Evolutionary conservation across 164 flowering plant species (phyloP), one percentile per base, ranked within the genome.

Genomic region (Euptelea pleiosperma): DNA sequence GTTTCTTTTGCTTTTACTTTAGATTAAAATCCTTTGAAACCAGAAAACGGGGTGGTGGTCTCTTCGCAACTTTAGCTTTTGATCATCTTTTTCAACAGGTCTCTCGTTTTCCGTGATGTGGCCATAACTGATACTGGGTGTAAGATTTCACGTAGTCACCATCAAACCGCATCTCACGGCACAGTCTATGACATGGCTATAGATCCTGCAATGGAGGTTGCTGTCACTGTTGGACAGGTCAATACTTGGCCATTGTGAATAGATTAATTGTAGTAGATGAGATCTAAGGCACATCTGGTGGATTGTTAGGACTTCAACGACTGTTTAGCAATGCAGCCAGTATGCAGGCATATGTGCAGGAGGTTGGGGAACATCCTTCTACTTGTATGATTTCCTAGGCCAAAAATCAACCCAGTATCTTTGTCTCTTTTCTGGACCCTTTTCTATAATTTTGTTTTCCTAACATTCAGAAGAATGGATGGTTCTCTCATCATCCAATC

Each of bases 171-270:
- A 43, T 78, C 83, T 48, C 52, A 63, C 61, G 95, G 87, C 48
- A 75, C 78, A 34, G 69, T 83, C 24, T 77, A 78, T 69, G 91
- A 87, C 72, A 77, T 85, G 81, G 85, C 75, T 62, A 49, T 87
- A 54, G 89, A 85, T 72, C 73, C 79, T 52, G 58, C 46, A 39
- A 60, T 47, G 69, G 78, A 80, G 53, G 55, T 72, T 65, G 91
- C 73, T 47, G 73, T 83, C 36, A 85, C 85, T 39, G 95, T 80
- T 57, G 88, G 85, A 47, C 81, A 87, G 84, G 95, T 84, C 49
- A 66, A 37, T 28, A 52, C 21, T 19, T 46, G 18, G 57, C 8
- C 40, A 60, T 25, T 41, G 21, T 36, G 40, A 25, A 8, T 43
- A 11, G 22, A 37, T 22, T 14, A n/a, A 16, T 48, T 8, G 19